Evolutionary conservation across 495 filamentous ascomycete species (phyloP).

Genomic region (Pyronema domesticum): DNA sequence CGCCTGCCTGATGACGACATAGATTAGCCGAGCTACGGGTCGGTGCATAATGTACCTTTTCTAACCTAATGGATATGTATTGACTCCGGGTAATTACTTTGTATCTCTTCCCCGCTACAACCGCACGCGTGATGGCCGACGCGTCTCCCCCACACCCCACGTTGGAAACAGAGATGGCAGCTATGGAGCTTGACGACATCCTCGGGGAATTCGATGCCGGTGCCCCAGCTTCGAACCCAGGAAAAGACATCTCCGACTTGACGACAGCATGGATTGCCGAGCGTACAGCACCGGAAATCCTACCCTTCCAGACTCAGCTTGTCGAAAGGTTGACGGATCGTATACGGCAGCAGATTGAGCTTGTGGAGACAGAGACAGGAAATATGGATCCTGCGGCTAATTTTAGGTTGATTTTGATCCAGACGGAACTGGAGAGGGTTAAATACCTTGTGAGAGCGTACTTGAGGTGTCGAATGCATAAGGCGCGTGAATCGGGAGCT

Average conservation of each 20-base stretch:
- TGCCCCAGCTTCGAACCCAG: constrained; percentile 12
- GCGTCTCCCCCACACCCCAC: too few relatives aligned
- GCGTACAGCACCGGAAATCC: constrained; percentile 67
- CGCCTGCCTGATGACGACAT: neutral
- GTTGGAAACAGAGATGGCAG: neutral
- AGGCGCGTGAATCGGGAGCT: constrained; percentile 27
- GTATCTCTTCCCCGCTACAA: too few relatives aligned
- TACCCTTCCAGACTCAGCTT: constrained; percentile 45
- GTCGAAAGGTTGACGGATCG: constrained; percentile 64
- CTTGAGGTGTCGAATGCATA: constrained; percentile 67
- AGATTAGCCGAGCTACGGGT: too few relatives aligned
- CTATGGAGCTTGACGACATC: constrained; percentile 71
- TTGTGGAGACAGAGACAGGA: constrained; percentile 57
- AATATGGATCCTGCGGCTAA: constrained; percentile 73
- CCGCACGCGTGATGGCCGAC: neutral
- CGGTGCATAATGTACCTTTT: too few relatives aligned
- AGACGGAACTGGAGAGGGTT: constrained; percentile 86
- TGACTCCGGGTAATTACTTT: too few relatives aligned
- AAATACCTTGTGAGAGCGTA: constrained; percentile 80
- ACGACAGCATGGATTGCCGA: constrained; percentile 89
- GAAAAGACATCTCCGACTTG: constrained; percentile 67
- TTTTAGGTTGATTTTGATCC: constrained; percentile 81
- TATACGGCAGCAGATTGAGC: constrained; percentile 41
- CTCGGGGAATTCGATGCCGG: constrained; percentile 55
- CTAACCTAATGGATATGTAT: too few relatives aligned